These are phyloP conservation scores for Yamadazyma sp. DNA, from an alignment of 1,139 yeast genomes.

Conservation along the genomic window DNA sequence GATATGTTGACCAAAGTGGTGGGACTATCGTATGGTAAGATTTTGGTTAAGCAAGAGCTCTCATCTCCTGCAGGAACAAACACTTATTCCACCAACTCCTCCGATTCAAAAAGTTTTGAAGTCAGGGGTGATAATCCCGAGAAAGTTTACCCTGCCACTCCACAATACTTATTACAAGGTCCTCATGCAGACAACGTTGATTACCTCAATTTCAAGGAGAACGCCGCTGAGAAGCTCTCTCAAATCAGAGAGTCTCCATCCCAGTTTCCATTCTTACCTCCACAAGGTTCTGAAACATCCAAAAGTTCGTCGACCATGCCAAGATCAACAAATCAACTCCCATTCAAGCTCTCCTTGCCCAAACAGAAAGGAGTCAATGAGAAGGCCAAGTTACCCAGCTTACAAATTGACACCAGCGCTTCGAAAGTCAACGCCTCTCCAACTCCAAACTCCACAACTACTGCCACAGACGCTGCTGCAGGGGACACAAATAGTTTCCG, in stretches of 20 bases:
- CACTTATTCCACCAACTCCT: conserved; percentile 43
- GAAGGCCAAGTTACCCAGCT: conserved; percentile 21
- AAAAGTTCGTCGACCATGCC: not conserved
- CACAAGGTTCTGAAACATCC: conserved; percentile 4
- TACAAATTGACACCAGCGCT: conserved; percentile 30
- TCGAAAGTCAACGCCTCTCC: conserved; percentile 4
- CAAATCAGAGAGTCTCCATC: conserved; percentile 14
- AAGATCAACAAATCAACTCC: conserved; percentile 12
- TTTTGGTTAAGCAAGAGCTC: conserved; percentile 44
- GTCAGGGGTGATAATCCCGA: conserved; percentile 44
- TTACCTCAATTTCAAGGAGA: conserved; percentile 65
- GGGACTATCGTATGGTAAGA: conserved; percentile 25
- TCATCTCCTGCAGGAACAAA: conserved; percentile 33
- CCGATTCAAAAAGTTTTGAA: conserved; percentile 52
- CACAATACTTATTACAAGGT: conserved; percentile 53
- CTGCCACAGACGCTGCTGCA: not conserved
- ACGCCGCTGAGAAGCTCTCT: conserved; percentile 16
- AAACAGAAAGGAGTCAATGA: conserved; percentile 15
- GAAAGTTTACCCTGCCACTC: conserved; percentile 54
- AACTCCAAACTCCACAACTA: conserved; percentile 2
- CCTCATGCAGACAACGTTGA: conserved; percentile 42
- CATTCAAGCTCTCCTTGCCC: conserved; percentile 25
- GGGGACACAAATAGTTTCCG: conserved; percentile 37
- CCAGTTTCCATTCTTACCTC: conserved; percentile 11
- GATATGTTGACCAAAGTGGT: conserved; percentile 34